These are phyloP conservation scores for Termitomyces sp. DNA, from an alignment of 768 basidiomycete species.

Conservation along the genomic window DNA sequence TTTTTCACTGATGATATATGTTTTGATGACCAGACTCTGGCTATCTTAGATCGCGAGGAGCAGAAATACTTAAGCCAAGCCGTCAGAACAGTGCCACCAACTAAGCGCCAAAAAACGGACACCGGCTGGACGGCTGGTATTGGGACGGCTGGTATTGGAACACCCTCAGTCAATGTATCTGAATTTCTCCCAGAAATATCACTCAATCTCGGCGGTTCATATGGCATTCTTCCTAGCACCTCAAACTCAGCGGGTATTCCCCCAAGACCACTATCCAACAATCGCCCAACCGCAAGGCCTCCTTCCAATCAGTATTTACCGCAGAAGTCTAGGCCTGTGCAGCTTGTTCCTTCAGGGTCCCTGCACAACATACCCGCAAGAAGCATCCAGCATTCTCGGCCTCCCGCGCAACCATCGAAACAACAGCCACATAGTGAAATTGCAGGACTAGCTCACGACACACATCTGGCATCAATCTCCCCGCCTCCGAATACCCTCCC, in stretches of 20 bases:
- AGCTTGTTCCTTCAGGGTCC: background rate
- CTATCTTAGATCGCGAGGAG: slow-evolving; percentile 60
- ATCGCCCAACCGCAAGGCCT: background rate
- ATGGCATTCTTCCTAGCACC: slow-evolving; percentile 33
- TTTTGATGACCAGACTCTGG: slow-evolving; percentile 60
- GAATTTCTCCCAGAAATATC: slow-evolving; percentile 65
- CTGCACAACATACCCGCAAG: slow-evolving; percentile 1
- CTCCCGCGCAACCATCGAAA: slow-evolving; percentile 10
- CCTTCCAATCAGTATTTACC: background rate
- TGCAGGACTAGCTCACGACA: background rate
- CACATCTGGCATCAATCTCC: background rate
- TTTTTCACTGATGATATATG: slow-evolving; percentile 62
- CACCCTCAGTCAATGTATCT: slow-evolving; percentile 31
- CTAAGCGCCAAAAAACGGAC: slow-evolving; percentile 56
- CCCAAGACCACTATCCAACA: background rate
- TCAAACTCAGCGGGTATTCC: background rate
- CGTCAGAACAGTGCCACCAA: slow-evolving; percentile 26
- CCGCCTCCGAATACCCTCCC: background rate
- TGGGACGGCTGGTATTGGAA: slow-evolving; percentile 27
- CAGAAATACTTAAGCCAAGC: slow-evolving; percentile 34
- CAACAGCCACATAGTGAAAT: background rate
- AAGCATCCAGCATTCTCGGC: slow-evolving; percentile 12
- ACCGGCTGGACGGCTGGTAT: slow-evolving; percentile 39
- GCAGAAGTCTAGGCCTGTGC: background rate
- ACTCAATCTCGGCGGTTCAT: slow-evolving; percentile 55